A percentile compares a stretch with the other conserved stretches of the same genome.
phyloP scores from a whole-genome alignment of 345 rosid genomes.

The Ceriops tagal region DNA sequence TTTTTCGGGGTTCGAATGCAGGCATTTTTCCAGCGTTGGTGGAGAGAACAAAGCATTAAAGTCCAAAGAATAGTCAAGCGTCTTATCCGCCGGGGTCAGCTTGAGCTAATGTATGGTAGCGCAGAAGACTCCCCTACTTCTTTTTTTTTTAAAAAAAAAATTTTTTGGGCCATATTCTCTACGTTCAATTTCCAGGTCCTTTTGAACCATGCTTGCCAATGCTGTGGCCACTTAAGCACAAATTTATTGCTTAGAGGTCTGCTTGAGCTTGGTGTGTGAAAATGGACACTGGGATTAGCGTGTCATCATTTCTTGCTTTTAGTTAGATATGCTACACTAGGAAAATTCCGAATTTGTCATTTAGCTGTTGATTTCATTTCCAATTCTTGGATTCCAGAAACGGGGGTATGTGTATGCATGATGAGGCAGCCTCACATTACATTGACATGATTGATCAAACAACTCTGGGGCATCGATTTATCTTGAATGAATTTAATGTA shows the following conservation, averaged over 20 bases:
- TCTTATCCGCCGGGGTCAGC: background rate
- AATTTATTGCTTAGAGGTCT: too few species aligned
- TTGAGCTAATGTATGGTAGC: background rate
- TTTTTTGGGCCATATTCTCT: background rate
- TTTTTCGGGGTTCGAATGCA: background rate
- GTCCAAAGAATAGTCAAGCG: background rate
- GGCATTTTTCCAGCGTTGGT: slow-evolving; percentile 5
- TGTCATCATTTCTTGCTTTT: background rate
- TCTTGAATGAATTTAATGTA: background rate
- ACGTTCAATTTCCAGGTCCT: too few species aligned
- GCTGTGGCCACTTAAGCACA: too few species aligned
- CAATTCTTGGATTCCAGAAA: background rate
- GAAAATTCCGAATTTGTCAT: too few species aligned
- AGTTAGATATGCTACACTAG: background rate
- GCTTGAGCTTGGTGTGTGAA: background rate
- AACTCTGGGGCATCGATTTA: slow-evolving; percentile 1
- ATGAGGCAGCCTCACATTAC: slow-evolving; percentile 7
- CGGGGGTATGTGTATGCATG: slow-evolving; percentile 9
- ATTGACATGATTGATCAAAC: slow-evolving; percentile 9
- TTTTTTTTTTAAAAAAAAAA: background rate
- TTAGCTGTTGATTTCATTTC: background rate
- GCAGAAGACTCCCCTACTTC: background rate
- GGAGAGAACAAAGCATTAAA: slow-evolving; percentile 1
- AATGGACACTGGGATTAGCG: background rate
- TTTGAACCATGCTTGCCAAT: too few species aligned